Base-by-base conservation (phyloP, 345 rosid genomes). In the Aquilaria sinensis region DNA sequence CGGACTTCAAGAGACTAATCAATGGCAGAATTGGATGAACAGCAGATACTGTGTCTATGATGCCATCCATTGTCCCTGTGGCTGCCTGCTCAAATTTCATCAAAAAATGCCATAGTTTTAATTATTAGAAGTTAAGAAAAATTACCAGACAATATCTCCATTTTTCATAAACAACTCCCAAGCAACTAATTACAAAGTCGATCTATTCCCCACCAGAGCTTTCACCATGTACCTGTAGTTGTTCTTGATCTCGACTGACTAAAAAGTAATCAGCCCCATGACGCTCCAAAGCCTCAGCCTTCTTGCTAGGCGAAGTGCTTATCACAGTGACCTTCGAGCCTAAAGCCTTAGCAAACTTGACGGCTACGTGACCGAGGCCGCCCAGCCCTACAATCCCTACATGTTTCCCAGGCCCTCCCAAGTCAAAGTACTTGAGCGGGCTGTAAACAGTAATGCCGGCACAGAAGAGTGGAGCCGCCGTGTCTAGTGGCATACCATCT, bases 311-410 rank as follows among this genome's bases (percentile, higher is more conserved):
- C 32, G 79, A 78, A 10, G 79, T 78, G 33, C 81, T 76, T 16
- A 78, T 76, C 9, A 81, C 76, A 2, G 81, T 74, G 0, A 79
- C 83, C 45, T 72, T 75, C 50, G 60, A 70, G 12, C 80, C 73
- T 57, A 74, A 62, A 0, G 86, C 86, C 49, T 81, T 72, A 3
- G 73, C 77, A 53, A 78, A 72, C 47, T 78, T 78, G 14, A 82
- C 79, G 0, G 81, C 83, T 1, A 76, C 34, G 61, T 76, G 83
- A 2, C 86, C 81, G 4, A 79, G 73, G 11, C 86, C 83, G 2
- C 83, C 78, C 0, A 76, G 64, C 48, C 83, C 81, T 16, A 76
- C 86, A 2, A 68, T 37, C 0, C 86, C 85, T 3, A 79, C 53
- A 47, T 58, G 76, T 67, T 67, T 74, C 1, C 79, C 69, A 0